These are phyloP conservation scores for Eustoma russellianum DNA, from an alignment of 257 asterid genomes.

Conservation along the genomic window DNA sequence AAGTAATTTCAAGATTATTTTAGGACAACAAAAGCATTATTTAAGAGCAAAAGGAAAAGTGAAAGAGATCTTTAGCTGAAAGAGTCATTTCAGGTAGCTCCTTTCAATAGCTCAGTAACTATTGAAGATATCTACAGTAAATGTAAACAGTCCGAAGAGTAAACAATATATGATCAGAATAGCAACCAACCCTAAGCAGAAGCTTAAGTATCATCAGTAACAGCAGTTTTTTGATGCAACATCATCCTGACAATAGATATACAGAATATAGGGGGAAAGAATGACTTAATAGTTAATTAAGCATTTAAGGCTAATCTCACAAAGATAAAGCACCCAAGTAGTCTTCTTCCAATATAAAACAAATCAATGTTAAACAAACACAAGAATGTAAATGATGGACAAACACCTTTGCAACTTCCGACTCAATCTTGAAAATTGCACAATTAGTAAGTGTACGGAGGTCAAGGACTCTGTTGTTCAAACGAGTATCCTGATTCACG, in stretches of 20 bases:
- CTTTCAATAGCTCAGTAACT: no score
- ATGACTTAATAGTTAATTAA: neutral
- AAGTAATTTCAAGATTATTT: no score
- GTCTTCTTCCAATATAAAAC: neutral
- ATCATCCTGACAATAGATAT: no score
- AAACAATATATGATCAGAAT: neutral
- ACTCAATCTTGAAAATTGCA: slow-evolving; percentile 67
- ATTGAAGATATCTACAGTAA: neutral
- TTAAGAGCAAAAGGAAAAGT: no score
- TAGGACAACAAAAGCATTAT: no score
- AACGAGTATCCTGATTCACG: slow-evolving; percentile 89
- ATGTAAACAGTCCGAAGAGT: neutral
- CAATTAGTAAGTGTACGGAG: slow-evolving; percentile 86
- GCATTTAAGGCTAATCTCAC: neutral
- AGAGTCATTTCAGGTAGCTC: no score
- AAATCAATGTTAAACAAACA: neutral
- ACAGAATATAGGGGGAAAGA: neutral
- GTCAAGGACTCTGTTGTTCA: slow-evolving; percentile 74
- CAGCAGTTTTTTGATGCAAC: no score
- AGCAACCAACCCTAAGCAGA: no score
- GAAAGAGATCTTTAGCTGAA: no score
- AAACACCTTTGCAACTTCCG: slow-evolving; percentile 67
- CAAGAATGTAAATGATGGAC: no score
- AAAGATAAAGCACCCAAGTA: neutral
- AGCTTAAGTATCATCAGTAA: no score